Conservation (phyloP, 2,329 filamentous ascomycete genomes). For the Apiospora malaysiana region DNA sequence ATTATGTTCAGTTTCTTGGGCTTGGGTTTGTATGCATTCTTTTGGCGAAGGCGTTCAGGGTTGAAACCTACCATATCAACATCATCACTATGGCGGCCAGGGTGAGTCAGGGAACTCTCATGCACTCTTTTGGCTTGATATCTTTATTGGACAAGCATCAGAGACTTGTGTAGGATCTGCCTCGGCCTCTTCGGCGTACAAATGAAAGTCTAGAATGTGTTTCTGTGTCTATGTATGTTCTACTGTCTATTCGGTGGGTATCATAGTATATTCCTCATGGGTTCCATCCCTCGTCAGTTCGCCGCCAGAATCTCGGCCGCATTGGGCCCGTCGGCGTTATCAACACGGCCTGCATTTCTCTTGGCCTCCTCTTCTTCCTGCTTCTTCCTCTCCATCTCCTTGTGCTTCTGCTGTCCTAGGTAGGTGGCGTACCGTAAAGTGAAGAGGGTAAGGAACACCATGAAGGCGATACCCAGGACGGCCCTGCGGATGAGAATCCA, state of each 20-base stretch:
- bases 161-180: background rate
- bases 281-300: slow-evolving; percentile 44
- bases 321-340: slow-evolving; percentile 54
- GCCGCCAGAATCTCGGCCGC: slow-evolving; percentile 64
- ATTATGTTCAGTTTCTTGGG: background rate
- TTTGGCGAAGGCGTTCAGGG: slow-evolving; percentile 29
- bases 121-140: background rate
- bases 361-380: slow-evolving; percentile 50
- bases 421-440: slow-evolving; percentile 67
- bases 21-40: slow-evolving; percentile 26
- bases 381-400: slow-evolving; percentile 50
- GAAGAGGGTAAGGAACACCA: slow-evolving; percentile 65
- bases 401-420: slow-evolving; percentile 55
- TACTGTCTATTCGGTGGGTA: slow-evolving; percentile 34
- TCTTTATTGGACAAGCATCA: background rate
- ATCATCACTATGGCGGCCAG: background rate
- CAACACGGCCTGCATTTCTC: slow-evolving; percentile 51
- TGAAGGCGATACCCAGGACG: slow-evolving; percentile 69
- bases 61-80: slow-evolving; percentile 8
- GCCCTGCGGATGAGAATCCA: slow-evolving; percentile 79
- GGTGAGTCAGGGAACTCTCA: background rate
- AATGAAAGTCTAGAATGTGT: slow-evolving; percentile 10
- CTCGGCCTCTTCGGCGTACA: background rate
- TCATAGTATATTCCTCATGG: slow-evolving; percentile 27
- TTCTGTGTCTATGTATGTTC: slow-evolving; percentile 27